A percentile compares a stretch with the other conserved stretches of the same genome.
Evolutionary conservation across 1,284 basidiomycete genomes (phyloP).

Genomic region (Apiotrichum gamsii): DNA sequence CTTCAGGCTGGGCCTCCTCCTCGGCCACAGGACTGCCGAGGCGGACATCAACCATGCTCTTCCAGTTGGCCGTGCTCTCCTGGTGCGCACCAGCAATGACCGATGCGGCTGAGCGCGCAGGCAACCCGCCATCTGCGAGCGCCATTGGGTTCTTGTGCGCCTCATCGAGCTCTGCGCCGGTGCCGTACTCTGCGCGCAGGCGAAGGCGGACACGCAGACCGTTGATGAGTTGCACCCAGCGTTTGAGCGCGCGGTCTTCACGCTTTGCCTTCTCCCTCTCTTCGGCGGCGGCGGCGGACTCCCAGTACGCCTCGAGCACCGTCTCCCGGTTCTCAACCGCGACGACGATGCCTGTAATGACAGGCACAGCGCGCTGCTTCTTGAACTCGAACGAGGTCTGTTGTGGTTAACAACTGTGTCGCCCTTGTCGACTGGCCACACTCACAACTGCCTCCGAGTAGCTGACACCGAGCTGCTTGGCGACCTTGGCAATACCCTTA

Average conservation of each 20-base stretch:
- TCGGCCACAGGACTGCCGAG: conserved; percentile 2
- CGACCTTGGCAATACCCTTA: conserved; percentile 82
- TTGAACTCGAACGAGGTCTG: conserved; percentile 77
- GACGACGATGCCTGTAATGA: conserved; percentile 80
- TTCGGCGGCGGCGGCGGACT: conserved; percentile 68
- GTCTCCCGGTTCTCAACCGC: conserved; percentile 70
- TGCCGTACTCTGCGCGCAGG: conserved; percentile 72
- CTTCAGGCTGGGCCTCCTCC: neutral
- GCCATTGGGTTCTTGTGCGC: conserved; percentile 34
- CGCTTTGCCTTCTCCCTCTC: conserved; percentile 69
- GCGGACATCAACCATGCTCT: conserved; percentile 2
- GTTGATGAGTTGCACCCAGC: conserved; percentile 82
- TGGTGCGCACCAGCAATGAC: conserved; percentile 28
- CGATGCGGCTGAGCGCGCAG: conserved; percentile 17
- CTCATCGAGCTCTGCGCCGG: conserved; percentile 38
- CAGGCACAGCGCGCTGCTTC: conserved; percentile 79
- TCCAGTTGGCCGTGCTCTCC: conserved; percentile 18
- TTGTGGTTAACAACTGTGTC: conserved; percentile 9
- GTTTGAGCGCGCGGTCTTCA: conserved; percentile 74
- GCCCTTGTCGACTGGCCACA: conserved; percentile 2
- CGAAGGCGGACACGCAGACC: conserved; percentile 79
- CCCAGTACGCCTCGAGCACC: conserved; percentile 82
- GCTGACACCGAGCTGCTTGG: conserved; percentile 76
- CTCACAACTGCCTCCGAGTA: conserved; percentile 79
- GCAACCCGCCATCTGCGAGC: neutral